These are phyloP conservation scores for Cercophora samala DNA, from an alignment of 495 filamentous ascomycete genomes.

Conservation along the genomic window DNA sequence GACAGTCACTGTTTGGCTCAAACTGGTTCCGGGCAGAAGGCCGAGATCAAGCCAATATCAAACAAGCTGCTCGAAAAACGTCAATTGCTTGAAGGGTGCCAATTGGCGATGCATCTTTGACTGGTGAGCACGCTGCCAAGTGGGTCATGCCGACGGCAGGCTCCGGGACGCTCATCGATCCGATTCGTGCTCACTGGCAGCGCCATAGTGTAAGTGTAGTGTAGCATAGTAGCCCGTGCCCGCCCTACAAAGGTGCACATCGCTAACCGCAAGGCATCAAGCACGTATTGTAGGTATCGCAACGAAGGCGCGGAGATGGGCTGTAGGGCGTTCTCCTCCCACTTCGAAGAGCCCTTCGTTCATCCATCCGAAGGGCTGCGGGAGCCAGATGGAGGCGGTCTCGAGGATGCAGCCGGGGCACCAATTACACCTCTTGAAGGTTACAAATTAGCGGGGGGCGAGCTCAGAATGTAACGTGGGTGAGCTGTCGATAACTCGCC, in stretches of 20 bases:
- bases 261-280: too few species aligned
- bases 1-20: background rate
- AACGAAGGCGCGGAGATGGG: too few species aligned
- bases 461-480: background rate
- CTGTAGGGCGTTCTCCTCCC: too few species aligned
- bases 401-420: constrained; percentile 2
- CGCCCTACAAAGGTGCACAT: background rate
- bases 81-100: background rate
- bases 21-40: background rate
- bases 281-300: too few species aligned
- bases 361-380: background rate
- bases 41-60: too few species aligned
- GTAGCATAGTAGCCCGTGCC: too few species aligned
- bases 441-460: constrained; percentile 10
- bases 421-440: background rate
- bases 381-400: background rate
- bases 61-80: background rate
- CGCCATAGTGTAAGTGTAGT: too few species aligned
- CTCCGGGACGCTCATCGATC: background rate
- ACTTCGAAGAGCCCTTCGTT: background rate
- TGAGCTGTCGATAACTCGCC: background rate
- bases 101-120: background rate
- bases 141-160: constrained; percentile 1
- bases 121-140: background rate
- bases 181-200: background rate